Evolutionary conservation across 495 filamentous ascomycete species (phyloP).

Genomic region (Penicillium ochrochloron): DNA sequence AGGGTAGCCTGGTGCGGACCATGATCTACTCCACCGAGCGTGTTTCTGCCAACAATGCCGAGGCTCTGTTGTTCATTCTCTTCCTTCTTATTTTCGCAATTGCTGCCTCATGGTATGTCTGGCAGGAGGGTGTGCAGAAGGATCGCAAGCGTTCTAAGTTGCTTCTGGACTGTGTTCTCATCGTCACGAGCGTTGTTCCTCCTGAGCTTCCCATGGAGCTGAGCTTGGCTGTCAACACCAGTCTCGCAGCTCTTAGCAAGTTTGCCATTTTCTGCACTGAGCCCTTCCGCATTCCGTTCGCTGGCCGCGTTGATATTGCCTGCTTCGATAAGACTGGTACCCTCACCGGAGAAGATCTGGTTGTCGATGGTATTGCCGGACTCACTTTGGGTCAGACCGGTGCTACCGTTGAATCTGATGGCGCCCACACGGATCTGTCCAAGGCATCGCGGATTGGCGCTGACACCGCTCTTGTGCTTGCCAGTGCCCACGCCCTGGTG

Average conservation of each 20-base stretch:
- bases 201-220: constrained; percentile 99
- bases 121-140: constrained; percentile 90
- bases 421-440: constrained; percentile 75
- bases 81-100: constrained; percentile 96
- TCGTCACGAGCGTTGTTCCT: constrained; percentile 95
- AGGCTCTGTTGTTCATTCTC: constrained; percentile 93
- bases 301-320: constrained; percentile 92
- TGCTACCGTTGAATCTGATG: constrained; percentile 73
- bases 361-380: constrained; percentile 96
- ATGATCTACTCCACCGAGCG: constrained; percentile 99
- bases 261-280: constrained; percentile 99
- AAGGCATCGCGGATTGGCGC: constrained; percentile 66
- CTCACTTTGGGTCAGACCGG: constrained; percentile 70
- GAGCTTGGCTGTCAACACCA: constrained; percentile 97
- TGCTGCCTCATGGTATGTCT: constrained; percentile 99
- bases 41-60: constrained; percentile 94
- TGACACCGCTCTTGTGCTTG: constrained; percentile 90
- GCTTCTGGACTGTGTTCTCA: constrained; percentile 94
- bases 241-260: constrained; percentile 89
- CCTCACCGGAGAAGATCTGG: constrained; percentile 93
- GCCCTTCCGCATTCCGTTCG: constrained; percentile 98
- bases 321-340: constrained; percentile 99
- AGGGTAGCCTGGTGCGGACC: constrained; percentile 94
- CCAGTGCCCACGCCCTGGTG: constrained; percentile 93
- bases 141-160: constrained; percentile 97